phyloP scores from a whole-genome alignment of 2,329 filamentous ascomycete species.

The Ophiostoma novo-ulmi region DNA sequence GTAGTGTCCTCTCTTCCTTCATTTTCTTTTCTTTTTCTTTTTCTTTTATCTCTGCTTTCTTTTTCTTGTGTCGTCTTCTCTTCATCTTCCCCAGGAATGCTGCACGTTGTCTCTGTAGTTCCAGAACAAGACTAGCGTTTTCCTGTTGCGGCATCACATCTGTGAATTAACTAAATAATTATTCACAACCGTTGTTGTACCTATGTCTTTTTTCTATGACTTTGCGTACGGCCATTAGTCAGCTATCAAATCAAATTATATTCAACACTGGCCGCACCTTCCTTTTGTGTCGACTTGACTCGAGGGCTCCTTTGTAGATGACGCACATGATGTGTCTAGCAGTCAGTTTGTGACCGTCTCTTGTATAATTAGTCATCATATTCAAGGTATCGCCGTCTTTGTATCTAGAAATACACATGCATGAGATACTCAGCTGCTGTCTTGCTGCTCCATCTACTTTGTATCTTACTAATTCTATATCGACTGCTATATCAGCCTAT shows the following conservation, averaged over 20 bases:
- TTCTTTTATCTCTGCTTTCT: conserved; percentile 5
- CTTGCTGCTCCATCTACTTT: neutral
- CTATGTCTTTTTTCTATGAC: too few relatives aligned
- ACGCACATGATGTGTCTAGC: too few relatives aligned
- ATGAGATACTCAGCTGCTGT: neutral
- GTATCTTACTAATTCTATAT: neutral
- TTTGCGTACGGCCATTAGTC: too few relatives aligned
- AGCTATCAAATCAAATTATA: too few relatives aligned
- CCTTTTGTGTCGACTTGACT: neutral
- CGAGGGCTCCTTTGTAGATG: neutral
- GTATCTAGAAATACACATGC: neutral
- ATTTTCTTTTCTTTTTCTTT: conserved; percentile 9
- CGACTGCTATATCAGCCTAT: neutral
- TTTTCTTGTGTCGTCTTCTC: conserved; percentile 19
- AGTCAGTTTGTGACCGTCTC: too few relatives aligned
- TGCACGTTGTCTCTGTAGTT: conserved; percentile 20
- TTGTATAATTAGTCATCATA: neutral
- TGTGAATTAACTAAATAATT: neutral
- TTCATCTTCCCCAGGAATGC: conserved; percentile 13
- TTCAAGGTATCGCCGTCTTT: neutral
- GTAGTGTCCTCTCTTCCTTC: neutral
- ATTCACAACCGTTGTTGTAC: too few relatives aligned
- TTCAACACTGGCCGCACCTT: neutral
- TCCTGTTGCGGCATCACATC: neutral
- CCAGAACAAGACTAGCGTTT: conserved; percentile 4